A percentile compares a stretch with the other conserved stretches of the same genome.
Conservation (phyloP, 192 early-diverging fungal genomes). For the Rhizophagus sp. region DNA sequence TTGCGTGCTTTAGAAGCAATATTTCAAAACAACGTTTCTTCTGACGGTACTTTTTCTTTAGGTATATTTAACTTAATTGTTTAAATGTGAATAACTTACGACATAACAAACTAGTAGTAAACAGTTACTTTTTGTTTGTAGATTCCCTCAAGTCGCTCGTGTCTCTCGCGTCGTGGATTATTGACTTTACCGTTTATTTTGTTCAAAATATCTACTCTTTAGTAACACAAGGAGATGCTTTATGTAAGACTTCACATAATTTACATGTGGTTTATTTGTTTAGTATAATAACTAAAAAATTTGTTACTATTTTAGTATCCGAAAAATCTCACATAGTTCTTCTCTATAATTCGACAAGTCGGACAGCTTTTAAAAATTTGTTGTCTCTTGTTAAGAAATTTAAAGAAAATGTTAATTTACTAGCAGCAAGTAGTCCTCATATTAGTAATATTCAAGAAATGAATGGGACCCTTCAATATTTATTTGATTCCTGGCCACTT, state of each 20-base stretch:
- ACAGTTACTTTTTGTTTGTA: neutral
- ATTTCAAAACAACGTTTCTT: conserved; percentile 3
- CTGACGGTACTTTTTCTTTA: neutral
- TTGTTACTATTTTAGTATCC: neutral
- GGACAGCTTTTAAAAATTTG: neutral
- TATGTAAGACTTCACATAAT: neutral
- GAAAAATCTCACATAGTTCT: conserved; percentile 20
- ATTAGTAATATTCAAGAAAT: neutral
- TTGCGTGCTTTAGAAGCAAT: neutral
- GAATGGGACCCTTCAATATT: neutral
- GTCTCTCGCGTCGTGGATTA: neutral
- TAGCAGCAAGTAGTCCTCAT: neutral
- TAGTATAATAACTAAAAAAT: neutral
- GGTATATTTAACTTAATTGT: neutral
- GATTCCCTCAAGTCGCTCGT: conserved; percentile 13
- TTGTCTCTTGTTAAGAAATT: neutral
- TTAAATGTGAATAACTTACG: neutral
- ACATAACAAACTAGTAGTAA: neutral
- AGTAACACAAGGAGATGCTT: neutral
- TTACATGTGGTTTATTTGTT: neutral
- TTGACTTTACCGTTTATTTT: conserved; percentile 20
- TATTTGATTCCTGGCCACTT: conserved; percentile 12
- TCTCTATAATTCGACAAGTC: conserved; percentile 2
- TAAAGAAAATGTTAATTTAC: neutral
- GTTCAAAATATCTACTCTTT: conserved; percentile 1